Evolutionary conservation across 352 stramenopile genomes (phyloP).

Genomic region (Phytophthora pini): DNA sequence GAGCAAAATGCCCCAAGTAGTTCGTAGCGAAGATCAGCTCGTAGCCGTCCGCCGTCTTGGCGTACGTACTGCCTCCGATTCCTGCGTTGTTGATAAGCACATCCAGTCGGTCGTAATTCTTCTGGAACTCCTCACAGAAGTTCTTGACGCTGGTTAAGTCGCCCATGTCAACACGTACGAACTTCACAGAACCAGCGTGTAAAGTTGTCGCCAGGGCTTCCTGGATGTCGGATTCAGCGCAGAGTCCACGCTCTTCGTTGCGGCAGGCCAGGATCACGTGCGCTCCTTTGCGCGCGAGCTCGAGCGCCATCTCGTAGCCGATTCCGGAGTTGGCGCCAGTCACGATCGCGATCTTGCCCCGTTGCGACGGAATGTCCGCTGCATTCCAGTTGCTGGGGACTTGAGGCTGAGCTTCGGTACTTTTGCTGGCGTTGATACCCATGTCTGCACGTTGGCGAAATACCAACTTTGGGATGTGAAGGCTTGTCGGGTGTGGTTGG

Average conservation of each 20-base stretch:
- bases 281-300: slow-evolving; percentile 40
- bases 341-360: slow-evolving; percentile 36
- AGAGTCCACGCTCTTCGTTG: slow-evolving; percentile 16
- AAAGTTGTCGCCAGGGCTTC: slow-evolving; percentile 2
- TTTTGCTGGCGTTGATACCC: slow-evolving; percentile 5
- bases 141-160: slow-evolving; percentile 38
- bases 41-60: slow-evolving; percentile 40
- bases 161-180: slow-evolving; percentile 51
- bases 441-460: not conserved
- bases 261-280: slow-evolving; percentile 53
- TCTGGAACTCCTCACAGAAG: slow-evolving; percentile 37
- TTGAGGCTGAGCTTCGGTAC: not conserved
- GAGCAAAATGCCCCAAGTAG: slow-evolving; percentile 60
- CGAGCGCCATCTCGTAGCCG: slow-evolving; percentile 43
- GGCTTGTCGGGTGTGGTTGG: not conserved
- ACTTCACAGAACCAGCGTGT: slow-evolving; percentile 34
- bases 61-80: slow-evolving; percentile 34
- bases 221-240: slow-evolving; percentile 24
- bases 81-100: slow-evolving; percentile 69
- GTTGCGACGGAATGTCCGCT: slow-evolving; percentile 32
- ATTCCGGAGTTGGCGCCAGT: slow-evolving; percentile 54
- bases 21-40: slow-evolving; percentile 71
- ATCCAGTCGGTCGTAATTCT: slow-evolving; percentile 33
- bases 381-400: slow-evolving; percentile 32
- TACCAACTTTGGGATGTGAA: too few relatives aligned